These are phyloP conservation scores for Dryas drummondii DNA, from an alignment of 306 rosid species.

Conservation along the genomic window DNA sequence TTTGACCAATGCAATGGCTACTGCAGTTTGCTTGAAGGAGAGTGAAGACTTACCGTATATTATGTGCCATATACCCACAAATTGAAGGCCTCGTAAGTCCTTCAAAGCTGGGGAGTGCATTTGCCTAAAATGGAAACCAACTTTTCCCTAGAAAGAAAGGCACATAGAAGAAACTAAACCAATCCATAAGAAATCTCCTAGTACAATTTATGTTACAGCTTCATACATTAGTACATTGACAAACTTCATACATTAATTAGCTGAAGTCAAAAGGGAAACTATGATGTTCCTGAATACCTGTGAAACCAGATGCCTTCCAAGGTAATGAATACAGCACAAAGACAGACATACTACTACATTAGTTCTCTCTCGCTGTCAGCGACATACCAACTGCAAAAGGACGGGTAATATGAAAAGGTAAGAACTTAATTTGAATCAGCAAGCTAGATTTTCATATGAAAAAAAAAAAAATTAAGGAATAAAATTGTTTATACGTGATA, in stretches of 20 bases:
- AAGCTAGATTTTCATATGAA: not conserved
- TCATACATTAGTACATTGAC: slow-evolving; percentile 7
- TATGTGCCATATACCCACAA: too few species aligned
- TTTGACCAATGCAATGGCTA: too few species aligned
- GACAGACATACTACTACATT: not conserved
- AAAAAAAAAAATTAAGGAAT: not conserved
- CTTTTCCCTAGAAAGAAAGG: not conserved
- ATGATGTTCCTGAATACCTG: not conserved
- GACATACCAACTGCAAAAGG: slow-evolving; percentile 2
- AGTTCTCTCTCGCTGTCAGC: slow-evolving; percentile 2
- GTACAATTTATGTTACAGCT: slow-evolving; percentile 11
- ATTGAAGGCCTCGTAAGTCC: too few species aligned
- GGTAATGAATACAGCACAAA: not conserved
- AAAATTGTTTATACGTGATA: not conserved
- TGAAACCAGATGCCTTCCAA: slow-evolving; percentile 10
- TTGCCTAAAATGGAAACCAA: not conserved
- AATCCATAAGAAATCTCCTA: slow-evolving; percentile 11
- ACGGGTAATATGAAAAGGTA: not conserved
- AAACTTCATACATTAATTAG: too few species aligned
- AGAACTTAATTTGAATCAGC: not conserved
- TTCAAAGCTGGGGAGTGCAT: not conserved
- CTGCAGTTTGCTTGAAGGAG: too few species aligned
- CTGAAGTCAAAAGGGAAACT: slow-evolving; percentile 10
- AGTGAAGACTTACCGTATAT: too few species aligned
- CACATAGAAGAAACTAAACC: not conserved